Evolutionary conservation across 495 filamentous ascomycete species (phyloP).

Genomic region (Barbatosphaeria neglecta): DNA sequence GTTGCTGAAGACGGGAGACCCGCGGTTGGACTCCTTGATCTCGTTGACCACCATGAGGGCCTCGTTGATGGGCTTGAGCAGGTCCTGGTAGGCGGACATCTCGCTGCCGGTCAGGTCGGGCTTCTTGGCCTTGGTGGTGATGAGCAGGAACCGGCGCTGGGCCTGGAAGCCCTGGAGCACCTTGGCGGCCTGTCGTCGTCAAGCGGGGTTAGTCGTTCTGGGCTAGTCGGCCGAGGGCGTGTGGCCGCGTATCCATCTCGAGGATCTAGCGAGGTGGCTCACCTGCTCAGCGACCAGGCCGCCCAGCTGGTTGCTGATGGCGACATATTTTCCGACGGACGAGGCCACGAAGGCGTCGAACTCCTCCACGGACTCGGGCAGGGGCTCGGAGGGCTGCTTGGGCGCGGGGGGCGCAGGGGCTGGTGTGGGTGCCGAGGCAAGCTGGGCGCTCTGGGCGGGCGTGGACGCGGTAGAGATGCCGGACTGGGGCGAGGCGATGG

Average conservation of each 20-base stretch:
- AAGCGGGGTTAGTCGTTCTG: too few relatives aligned
- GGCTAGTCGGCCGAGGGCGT: too few relatives aligned
- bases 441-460: conserved; percentile 9
- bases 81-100: conserved; percentile 51
- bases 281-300: conserved; percentile 74
- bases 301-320: conserved; percentile 65
- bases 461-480: conserved; percentile 14
- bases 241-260: too few relatives aligned
- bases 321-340: conserved; percentile 66
- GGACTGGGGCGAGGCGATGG: conserved; percentile 17
- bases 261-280: too few relatives aligned
- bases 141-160: conserved; percentile 75
- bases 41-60: conserved; percentile 63
- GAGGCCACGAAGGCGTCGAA: conserved; percentile 71
- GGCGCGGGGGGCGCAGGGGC: conserved; percentile 24
- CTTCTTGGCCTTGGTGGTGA: conserved; percentile 86
- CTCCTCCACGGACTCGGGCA: conserved; percentile 71
- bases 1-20: conserved; percentile 59
- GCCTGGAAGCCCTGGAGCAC: conserved; percentile 53
- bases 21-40: conserved; percentile 67
- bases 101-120: conserved; percentile 58
- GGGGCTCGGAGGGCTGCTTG: conserved; percentile 39
- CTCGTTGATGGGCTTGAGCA: conserved; percentile 69
- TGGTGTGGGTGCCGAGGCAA: conserved; percentile 13
- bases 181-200: conserved; percentile 18